Percentiles rank a stretch among this genome's conserved stretches.
Conservation (phyloP, 2,329 filamentous ascomycete genomes). For the Sarocladium kiliense region DNA sequence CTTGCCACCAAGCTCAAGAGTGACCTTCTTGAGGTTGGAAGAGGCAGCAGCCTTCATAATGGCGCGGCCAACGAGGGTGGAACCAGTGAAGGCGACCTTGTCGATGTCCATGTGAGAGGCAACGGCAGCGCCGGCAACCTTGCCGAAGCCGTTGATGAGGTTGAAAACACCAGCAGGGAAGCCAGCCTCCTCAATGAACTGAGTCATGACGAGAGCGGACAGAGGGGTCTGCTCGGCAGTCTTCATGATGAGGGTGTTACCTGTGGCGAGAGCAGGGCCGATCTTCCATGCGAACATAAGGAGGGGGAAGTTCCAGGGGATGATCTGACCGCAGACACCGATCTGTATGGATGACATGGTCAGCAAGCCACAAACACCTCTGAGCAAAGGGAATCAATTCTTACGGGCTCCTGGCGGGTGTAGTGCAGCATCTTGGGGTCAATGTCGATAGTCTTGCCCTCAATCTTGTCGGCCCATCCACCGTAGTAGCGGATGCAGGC, state of each 20-base stretch:
- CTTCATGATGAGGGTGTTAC: conserved; percentile 67
- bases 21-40: conserved; percentile 74
- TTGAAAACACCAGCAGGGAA: conserved; percentile 71
- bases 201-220: conserved; percentile 56
- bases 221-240: conserved; percentile 69
- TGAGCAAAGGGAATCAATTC: too few species aligned
- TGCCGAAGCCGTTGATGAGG: conserved; percentile 69
- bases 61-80: conserved; percentile 60
- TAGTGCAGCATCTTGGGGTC: conserved; percentile 77
- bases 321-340: conserved; percentile 80
- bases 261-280: conserved; percentile 61
- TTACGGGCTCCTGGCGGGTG: conserved; percentile 66
- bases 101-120: conserved; percentile 69
- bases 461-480: conserved; percentile 89
- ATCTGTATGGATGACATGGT: conserved; percentile 35
- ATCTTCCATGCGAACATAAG: conserved; percentile 77
- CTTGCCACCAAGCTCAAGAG: conserved; percentile 71
- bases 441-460: conserved; percentile 81
- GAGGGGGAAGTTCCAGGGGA: conserved; percentile 78
- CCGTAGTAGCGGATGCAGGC: conserved; percentile 69
- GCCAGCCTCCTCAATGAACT: conserved; percentile 64
- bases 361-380: too few species aligned
- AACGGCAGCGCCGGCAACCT: conserved; percentile 67
- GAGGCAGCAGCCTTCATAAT: conserved; percentile 72
- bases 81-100: conserved; percentile 75